phyloP scores from a whole-genome alignment of 176 grass and related monocot genomes.

The Oryza nivara region DNA sequence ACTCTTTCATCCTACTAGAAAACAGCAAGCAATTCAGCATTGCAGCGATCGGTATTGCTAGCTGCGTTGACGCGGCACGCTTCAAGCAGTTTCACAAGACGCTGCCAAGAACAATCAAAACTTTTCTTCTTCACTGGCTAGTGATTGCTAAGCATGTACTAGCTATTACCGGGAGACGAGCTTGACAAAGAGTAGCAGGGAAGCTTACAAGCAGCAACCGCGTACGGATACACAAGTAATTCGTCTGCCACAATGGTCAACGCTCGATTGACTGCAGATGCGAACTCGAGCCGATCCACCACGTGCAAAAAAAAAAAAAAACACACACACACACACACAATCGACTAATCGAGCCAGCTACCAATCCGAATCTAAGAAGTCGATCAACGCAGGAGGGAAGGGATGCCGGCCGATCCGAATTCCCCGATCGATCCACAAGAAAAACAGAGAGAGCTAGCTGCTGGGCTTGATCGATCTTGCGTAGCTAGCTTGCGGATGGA shows the following conservation, averaged over 20 bases:
- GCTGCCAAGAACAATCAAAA: background rate
- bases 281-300: constrained; percentile 12
- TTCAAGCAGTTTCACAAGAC: background rate
- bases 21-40: background rate
- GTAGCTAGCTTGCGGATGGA: too few species aligned
- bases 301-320: background rate
- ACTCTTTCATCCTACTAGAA: background rate
- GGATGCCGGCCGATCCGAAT: background rate
- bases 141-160: too few species aligned
- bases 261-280: background rate
- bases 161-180: background rate
- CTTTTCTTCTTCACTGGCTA: background rate
- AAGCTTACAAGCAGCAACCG: background rate
- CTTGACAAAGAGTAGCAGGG: background rate
- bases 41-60: background rate
- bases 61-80: background rate
- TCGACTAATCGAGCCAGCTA: background rate
- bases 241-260: background rate
- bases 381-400: background rate
- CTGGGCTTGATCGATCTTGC: constrained; percentile 28
- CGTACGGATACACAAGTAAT: background rate
- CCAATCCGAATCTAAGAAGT: background rate
- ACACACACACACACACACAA: background rate
- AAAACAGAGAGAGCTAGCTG: constrained; percentile 37
- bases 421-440: background rate